A percentile compares a stretch with the other conserved stretches of the same genome.
These are phyloP conservation scores for Ophiocordyceps camponoti-saundersi DNA, from an alignment of 2,329 filamentous ascomycete species.

Conservation along the genomic window DNA sequence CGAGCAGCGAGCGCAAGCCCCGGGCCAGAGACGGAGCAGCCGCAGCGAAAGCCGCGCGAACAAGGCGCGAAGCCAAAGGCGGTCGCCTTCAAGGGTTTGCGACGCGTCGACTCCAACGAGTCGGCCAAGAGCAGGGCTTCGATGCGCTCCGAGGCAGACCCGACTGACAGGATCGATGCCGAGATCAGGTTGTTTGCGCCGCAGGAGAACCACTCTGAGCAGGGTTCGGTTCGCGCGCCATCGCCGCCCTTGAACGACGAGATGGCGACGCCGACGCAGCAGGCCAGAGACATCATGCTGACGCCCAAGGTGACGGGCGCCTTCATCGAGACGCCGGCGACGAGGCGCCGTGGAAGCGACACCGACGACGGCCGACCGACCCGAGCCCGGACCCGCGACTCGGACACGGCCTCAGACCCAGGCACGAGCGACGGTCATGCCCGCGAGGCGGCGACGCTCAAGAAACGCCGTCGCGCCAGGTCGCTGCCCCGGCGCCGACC, in stretches of 20 bases:
- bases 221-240: constrained; percentile 32
- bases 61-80: constrained; percentile 14
- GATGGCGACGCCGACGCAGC: constrained; percentile 9
- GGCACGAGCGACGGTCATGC: constrained; percentile 10
- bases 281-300: not conserved
- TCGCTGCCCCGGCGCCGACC: constrained; percentile 26
- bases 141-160: constrained; percentile 34
- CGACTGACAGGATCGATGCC: constrained; percentile 36
- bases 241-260: constrained; percentile 19
- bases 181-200: constrained; percentile 40
- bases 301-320: constrained; percentile 38
- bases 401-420: constrained; percentile 16
- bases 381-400: constrained; percentile 2
- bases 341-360: constrained; percentile 10
- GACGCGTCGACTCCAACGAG: constrained; percentile 25
- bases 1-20: constrained; percentile 29
- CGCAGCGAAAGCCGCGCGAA: not conserved
- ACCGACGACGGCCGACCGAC: not conserved
- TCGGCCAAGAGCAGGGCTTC: constrained; percentile 30
- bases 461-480: constrained; percentile 11
- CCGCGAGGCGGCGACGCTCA: constrained; percentile 10
- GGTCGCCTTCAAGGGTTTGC: constrained; percentile 29
- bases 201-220: constrained; percentile 36
- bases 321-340: constrained; percentile 38
- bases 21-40: constrained; percentile 5